Conservation (phyloP, 75 land plant species). For the Gnetum montanum region DNA sequence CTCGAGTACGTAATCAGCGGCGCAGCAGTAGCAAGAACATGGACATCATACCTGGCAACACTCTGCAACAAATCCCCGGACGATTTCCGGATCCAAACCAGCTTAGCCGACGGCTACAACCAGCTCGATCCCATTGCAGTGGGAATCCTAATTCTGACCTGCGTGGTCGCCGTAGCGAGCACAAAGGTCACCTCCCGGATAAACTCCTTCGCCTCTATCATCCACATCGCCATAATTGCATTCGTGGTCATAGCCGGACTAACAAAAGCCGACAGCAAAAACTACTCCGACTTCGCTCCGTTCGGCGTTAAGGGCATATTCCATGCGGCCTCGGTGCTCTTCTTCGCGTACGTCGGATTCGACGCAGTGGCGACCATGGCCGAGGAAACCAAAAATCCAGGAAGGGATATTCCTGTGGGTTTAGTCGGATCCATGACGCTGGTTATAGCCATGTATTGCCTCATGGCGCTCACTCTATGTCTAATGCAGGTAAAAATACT, state of each 20-base stretch:
- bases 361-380: slow-evolving; percentile 74
- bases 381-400: slow-evolving; percentile 63
- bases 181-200: slow-evolving; percentile 53
- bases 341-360: slow-evolving; percentile 65
- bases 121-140: slow-evolving; percentile 67
- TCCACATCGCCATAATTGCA: slow-evolving; percentile 46
- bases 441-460: slow-evolving; percentile 30
- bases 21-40: slow-evolving; percentile 67
- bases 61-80: slow-evolving; percentile 35
- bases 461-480: slow-evolving; percentile 40
- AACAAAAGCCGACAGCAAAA: slow-evolving; percentile 41
- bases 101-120: slow-evolving; percentile 34
- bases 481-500: too few relatives aligned
- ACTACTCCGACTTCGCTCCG: slow-evolving; percentile 41
- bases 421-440: slow-evolving; percentile 49
- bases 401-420: slow-evolving; percentile 58
- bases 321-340: slow-evolving; percentile 41
- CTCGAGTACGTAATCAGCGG: slow-evolving; percentile 57
- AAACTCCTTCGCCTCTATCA: slow-evolving; percentile 56
- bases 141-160: slow-evolving; percentile 24
- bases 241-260: slow-evolving; percentile 82
- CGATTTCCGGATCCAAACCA: slow-evolving; percentile 42
- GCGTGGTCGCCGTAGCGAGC: slow-evolving; percentile 36
- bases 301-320: slow-evolving; percentile 58
- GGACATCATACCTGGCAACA: slow-evolving; percentile 78